Conservation (phyloP, 768 basidiomycete species). For the Mycena vitilis region DNA sequence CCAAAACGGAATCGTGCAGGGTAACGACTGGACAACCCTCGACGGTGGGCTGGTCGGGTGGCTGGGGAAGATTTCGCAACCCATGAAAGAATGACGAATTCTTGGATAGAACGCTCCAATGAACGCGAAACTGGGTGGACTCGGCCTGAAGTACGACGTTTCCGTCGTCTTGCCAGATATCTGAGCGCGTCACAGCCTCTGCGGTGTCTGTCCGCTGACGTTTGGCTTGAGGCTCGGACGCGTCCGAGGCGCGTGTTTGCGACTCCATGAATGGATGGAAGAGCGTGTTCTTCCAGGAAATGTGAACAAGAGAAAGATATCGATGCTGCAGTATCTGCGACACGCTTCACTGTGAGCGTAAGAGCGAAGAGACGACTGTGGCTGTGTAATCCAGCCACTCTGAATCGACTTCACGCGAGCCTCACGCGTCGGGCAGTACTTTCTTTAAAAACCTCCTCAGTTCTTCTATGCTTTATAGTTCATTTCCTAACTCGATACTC, state of each 20-base stretch:
- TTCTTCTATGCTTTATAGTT: too few species aligned
- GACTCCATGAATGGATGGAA: not conserved
- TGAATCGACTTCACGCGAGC: too few species aligned
- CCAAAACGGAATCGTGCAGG: constrained; percentile 27
- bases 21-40: constrained; percentile 34
- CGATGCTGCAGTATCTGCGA: too few species aligned
- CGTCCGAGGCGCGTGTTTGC: not conserved
- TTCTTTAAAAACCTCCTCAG: too few species aligned
- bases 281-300: too few species aligned
- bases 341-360: too few species aligned
- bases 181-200: constrained; percentile 20
- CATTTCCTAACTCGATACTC: too few species aligned
- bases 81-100: constrained; percentile 47
- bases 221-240: constrained; percentile 6
- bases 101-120: constrained; percentile 40
- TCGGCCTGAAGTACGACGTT: constrained; percentile 43
- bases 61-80: constrained; percentile 36
- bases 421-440: too few species aligned
- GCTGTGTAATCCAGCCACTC: too few species aligned
- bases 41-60: constrained; percentile 15
- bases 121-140: constrained; percentile 45
- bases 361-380: too few species aligned
- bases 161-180: constrained; percentile 46
- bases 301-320: too few species aligned
- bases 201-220: constrained; percentile 5